Base-by-base conservation (phyloP, 208 protist species). In the Crithidia expoeki region DNA sequence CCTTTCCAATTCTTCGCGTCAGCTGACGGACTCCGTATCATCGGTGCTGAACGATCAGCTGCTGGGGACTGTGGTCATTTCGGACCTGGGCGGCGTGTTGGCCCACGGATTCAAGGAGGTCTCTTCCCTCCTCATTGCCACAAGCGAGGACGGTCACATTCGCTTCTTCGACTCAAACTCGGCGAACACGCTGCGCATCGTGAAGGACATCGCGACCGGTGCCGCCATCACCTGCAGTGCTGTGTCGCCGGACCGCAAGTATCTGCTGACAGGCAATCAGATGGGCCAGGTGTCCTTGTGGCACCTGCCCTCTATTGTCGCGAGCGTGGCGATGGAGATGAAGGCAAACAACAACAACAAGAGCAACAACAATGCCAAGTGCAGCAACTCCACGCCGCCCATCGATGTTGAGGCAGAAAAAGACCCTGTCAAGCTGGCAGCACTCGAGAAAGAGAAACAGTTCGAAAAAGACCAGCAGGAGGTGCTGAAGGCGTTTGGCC, bases 91-190 rank as follows among this genome's bases (percentile, higher is more conserved):
- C 2, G 66, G 6, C 16, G 34, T 68, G 14, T 49, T 53, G 21
- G 72, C 64, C 34, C 27, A 68, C 27, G 60, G 55, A 9, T 55
- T 83, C 46, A 56, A 79, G 34, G 78, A 76, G 17, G 84, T 71
- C 2, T 58, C 72, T 32, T 82, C 69, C 6, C 65, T 85, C 6
- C 68, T 81, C 40, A 74, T 83, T 7, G 86, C 90, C 2, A 94
- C 88, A 6, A 93, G 86, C 36, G 90, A 96, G 36, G 90, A 96
- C 59, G 90, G 90, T 3, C 86, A 92, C 69, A 81, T 96, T 21
- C 88, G 88, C 30, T 93, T 96, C 64, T 93, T 96, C 68, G 86
- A 93, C 64, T 70, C 76, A 1, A 62, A 74, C 33, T 81, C 76
- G 25, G 42, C 74, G 4, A 80, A 61, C 19, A 78, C 84, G 44